phyloP scores from a whole-genome alignment of 306 rosid genomes.

The Sindora glabra region DNA sequence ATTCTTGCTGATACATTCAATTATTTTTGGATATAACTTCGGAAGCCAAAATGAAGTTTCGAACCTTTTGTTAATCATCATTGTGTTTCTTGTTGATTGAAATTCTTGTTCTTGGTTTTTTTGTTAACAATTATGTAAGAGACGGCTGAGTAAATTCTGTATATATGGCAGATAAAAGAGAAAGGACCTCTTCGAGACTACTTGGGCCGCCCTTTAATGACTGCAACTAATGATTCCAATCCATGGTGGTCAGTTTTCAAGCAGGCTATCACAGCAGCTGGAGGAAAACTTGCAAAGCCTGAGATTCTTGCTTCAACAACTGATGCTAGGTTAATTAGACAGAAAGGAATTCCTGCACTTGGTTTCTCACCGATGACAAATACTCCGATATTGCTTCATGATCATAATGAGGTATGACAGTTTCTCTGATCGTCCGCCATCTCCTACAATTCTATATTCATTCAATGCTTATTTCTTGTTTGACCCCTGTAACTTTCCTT shows the following conservation, averaged over 20 bases:
- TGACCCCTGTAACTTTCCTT: background rate
- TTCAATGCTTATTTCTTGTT: background rate
- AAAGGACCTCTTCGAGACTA: constrained; percentile 61
- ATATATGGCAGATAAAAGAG: constrained; percentile 44
- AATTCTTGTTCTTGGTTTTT: background rate
- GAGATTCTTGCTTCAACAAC: constrained; percentile 82
- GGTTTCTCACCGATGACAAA: constrained; percentile 90
- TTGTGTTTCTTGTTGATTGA: background rate
- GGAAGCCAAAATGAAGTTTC: background rate
- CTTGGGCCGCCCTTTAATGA: constrained; percentile 60
- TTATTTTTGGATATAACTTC: background rate
- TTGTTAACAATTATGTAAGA: constrained; percentile 1
- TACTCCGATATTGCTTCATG: constrained; percentile 88
- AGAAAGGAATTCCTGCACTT: constrained; percentile 69
- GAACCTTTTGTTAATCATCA: background rate
- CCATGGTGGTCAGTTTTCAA: constrained; percentile 88
- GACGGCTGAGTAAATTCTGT: background rate
- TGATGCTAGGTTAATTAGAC: constrained; percentile 63
- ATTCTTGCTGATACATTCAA: background rate
- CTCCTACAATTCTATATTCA: background rate
- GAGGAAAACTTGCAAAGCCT: constrained; percentile 76
- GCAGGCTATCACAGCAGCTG: constrained; percentile 54
- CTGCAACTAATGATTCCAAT: constrained; percentile 63
- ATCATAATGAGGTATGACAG: constrained; percentile 74
- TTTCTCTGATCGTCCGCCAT: background rate